Evolutionary conservation across 2,329 filamentous ascomycete species (phyloP), one percentile per base, ranked within the genome.

Genomic region (Colletotrichum tanaceti): DNA sequence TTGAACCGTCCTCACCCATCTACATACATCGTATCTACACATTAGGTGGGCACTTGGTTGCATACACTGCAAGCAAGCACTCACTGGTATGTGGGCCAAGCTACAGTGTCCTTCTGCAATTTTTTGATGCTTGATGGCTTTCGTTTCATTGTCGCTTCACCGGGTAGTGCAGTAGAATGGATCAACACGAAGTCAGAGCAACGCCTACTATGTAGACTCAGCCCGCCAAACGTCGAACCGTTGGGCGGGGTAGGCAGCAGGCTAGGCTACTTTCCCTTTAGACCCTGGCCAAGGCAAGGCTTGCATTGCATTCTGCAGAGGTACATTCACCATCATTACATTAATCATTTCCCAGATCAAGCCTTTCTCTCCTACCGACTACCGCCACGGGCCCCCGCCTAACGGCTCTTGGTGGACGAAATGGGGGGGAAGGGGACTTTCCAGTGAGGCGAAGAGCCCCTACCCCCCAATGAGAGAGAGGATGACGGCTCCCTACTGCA

Each of bases 281-380:
- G 50, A 22, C 28, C 16, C 28, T 13, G 41, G 24, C 41, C 41
- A 58, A n/a, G 54, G 38, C n/a, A 46, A 44, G 41, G 28, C 32
- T 41, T n/a, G 28, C 28, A 32, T 32, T 32, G 28, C 39, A 58
- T 24, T 58, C 16, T 24, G n/a, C n/a, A n/a, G n/a, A n/a, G n/a
- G n/a, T n/a, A 46, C 3, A 13, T 35, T 35, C 13, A 47, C 7
- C 18, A 22, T 58, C 13, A 20, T 32, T 58, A n/a, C n/a, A n/a
- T n/a, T n/a, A n/a, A n/a, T 32, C 18, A 58, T 32, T n/a, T 58
- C 32, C 55, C 47, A 43, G 28, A 39, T 38, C 43, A n/a, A 47
- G 28, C 54, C 14, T n/a, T 43, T 24, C 6, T 55, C n/a, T 55
- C 35, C 20, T 38, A 24, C 35, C n/a, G 14, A n/a, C 20, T 38